A percentile compares a stretch with the other conserved stretches of the same genome.
These are phyloP conservation scores for Sherardia arvensis DNA, from an alignment of 257 asterid species.

Conservation along the genomic window DNA sequence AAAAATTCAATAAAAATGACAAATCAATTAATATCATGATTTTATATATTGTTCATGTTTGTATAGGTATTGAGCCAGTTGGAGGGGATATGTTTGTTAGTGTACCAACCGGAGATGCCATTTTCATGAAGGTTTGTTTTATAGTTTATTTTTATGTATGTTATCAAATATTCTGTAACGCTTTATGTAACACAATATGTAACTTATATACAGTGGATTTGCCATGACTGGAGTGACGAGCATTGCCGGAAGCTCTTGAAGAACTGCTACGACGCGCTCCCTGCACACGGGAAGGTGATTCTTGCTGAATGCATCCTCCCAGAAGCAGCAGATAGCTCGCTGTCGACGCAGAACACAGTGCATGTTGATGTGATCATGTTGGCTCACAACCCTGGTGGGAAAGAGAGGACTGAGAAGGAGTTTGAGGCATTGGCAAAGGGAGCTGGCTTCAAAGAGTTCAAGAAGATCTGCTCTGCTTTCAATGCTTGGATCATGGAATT, in stretches of 20 bases:
- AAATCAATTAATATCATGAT: too few relatives aligned
- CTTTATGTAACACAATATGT: background rate
- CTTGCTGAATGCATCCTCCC: constrained; percentile 64
- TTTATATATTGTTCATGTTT: too few relatives aligned
- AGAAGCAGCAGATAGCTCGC: constrained; percentile 54
- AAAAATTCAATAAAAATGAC: too few relatives aligned
- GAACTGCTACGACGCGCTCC: constrained; percentile 65
- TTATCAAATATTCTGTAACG: background rate
- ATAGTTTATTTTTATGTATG: background rate
- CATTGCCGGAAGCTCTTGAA: constrained; percentile 67
- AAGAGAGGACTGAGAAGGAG: constrained; percentile 88
- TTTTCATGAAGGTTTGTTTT: constrained; percentile 73
- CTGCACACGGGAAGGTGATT: constrained; percentile 71
- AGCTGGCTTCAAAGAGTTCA: constrained; percentile 58
- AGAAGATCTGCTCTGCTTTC: constrained; percentile 54
- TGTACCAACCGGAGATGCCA: constrained; percentile 72
- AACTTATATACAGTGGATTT: constrained; percentile 52
- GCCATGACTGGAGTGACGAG: constrained; percentile 88
- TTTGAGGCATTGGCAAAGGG: constrained; percentile 56
- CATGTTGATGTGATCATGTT: constrained; percentile 76
- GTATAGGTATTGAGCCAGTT: constrained; percentile 63
- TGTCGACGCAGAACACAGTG: constrained; percentile 41
- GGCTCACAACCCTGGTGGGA: constrained; percentile 90
- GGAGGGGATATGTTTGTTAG: constrained; percentile 95
- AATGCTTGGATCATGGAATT: constrained; percentile 78